Evolutionary conservation across 2,329 filamentous ascomycete species (phyloP), one percentile per base, ranked within the genome.

Genomic region (Dactylellina sp.): DNA sequence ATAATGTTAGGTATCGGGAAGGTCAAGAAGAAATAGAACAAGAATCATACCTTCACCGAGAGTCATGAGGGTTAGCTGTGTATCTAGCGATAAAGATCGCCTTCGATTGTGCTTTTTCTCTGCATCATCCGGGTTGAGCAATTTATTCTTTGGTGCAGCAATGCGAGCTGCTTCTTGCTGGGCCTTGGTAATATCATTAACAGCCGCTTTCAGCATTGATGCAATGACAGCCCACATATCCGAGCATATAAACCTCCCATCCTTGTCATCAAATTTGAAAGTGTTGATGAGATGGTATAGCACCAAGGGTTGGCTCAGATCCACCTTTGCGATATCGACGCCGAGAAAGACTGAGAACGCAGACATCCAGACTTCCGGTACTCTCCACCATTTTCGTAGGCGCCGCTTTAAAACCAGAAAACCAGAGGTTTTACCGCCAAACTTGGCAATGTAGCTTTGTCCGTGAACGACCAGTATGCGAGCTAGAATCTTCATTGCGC

Each of bases 361-460:
- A 93, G 46, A 95, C 89, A 0, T 90, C 89, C 95, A 95, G 98
- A 24, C 98, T 82, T 0, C 88, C 87, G 1, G 93, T 87, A 14
- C 93, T 86, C 78, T 91, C 94, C 95, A 99, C 88, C 93, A 97
- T 78, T 89, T 85, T 79, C 89, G 92, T 2, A 99, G 82, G 32
- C 92, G 78, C 39, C 90, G 90, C 87, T 98, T 89, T 75, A 97
- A 90, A 35, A 86, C 85, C 80, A 74, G 22, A 24, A 97, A 97
- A 1, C 96, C 96, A 28, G 92, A 92, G 9, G 90, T 92, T 81
- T 96, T 97, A 18, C 89, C 86, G 0, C 89, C 85, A 77, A 99
- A 97, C 78, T 97, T 96, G 59, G 88, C 88, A 18, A 91, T 91
- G 80, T 97, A 98, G 37, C 85, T 85, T 3, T 89, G 83, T 2